A percentile compares a stretch with the other conserved stretches of the same genome.
Evolutionary conservation across 1,139 yeast genomes (phyloP).

Genomic region (Kazachstania sp.): DNA sequence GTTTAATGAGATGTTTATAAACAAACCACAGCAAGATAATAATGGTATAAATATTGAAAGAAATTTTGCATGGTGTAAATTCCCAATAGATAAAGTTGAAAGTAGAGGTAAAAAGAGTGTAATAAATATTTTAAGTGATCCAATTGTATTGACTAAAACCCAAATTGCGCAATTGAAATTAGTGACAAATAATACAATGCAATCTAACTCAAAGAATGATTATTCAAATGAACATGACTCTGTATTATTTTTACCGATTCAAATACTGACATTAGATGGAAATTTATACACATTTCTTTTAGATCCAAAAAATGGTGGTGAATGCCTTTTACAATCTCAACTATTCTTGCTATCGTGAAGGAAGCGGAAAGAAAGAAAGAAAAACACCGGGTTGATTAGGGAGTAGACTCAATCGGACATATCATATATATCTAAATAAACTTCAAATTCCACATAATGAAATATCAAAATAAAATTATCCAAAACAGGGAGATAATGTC

Average conservation of each 20-base stretch:
- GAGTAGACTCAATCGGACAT: too few species aligned
- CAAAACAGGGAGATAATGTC: too few species aligned
- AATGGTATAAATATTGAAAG: not conserved
- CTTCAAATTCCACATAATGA: too few species aligned
- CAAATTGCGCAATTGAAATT: conserved; percentile 6
- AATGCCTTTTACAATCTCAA: conserved; percentile 72
- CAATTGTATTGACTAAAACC: not conserved
- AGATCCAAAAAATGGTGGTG: conserved; percentile 88
- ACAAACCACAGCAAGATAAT: conserved; percentile 11
- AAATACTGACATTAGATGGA: conserved; percentile 66
- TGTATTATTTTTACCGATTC: not conserved
- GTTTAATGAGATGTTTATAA: conserved; percentile 58
- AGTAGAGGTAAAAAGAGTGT: conserved; percentile 5
- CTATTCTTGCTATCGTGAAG: conserved; percentile 35
- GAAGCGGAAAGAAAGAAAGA: not conserved
- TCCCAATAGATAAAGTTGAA: conserved; percentile 24
- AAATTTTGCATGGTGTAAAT: conserved; percentile 3
- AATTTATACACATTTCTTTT: conserved; percentile 74
- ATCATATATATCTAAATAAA: too few species aligned
- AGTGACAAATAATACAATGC: conserved; percentile 7
- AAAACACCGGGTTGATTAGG: too few species aligned
- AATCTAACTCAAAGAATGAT: not conserved
- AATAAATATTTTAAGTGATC: conserved; percentile 10
- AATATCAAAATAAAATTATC: too few species aligned
- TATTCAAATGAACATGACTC: not conserved